These are phyloP conservation scores for Phytophthora syringae DNA, from an alignment of 352 stramenopile species.

Conservation along the genomic window DNA sequence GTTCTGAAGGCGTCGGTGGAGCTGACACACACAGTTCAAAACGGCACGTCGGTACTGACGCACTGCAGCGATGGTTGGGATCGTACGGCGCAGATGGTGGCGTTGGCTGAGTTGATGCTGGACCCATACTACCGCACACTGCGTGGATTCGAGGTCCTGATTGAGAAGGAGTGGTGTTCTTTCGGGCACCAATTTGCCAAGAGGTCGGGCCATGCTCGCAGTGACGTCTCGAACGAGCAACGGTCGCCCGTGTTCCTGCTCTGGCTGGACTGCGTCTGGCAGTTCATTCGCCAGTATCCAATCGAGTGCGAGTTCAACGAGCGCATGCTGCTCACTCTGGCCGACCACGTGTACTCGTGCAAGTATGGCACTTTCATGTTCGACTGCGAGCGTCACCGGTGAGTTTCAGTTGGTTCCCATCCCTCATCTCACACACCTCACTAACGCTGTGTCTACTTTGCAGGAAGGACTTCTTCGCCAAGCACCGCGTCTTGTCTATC, in stretches of 20 bases:
- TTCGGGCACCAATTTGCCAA: conserved; percentile 99
- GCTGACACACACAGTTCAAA: conserved; percentile 94
- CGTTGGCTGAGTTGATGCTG: conserved; percentile 96
- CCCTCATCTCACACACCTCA: conserved; percentile 12
- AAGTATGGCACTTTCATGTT: conserved; percentile 99
- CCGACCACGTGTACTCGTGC: conserved; percentile 97
- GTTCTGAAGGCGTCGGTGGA: conserved; percentile 94
- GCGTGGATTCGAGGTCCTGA: conserved; percentile 95
- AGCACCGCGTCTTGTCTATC: conserved; percentile 78
- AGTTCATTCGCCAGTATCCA: conserved; percentile 96
- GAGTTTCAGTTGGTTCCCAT: conserved; percentile 2
- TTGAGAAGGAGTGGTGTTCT: conserved; percentile 99
- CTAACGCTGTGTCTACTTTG: neutral
- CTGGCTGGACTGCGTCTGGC: conserved; percentile 98
- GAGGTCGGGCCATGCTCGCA: conserved; percentile 92
- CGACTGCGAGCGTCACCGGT: conserved; percentile 93
- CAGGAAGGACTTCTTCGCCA: conserved; percentile 82
- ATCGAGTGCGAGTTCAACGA: conserved; percentile 98
- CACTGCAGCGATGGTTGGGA: conserved; percentile 99
- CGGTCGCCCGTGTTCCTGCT: conserved; percentile 98
- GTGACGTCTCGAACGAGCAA: conserved; percentile 92
- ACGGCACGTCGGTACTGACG: conserved; percentile 94
- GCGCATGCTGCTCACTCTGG: conserved; percentile 91
- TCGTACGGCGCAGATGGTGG: conserved; percentile 97
- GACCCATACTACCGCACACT: conserved; percentile 98